These are phyloP conservation scores for Allium sativum DNA, from an alignment of 106 monocot genomes.

Conservation along the genomic window DNA sequence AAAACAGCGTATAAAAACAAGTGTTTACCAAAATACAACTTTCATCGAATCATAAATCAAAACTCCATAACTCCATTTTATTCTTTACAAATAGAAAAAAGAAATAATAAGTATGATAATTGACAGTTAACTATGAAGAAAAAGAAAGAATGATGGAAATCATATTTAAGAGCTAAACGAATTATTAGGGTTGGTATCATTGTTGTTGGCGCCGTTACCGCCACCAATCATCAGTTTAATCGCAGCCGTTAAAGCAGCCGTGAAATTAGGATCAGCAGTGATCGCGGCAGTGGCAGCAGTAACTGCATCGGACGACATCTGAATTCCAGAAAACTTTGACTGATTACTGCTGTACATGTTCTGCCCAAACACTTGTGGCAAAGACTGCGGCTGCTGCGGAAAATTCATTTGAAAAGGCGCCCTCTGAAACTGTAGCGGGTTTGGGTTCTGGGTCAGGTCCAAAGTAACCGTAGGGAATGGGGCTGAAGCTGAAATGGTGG, in stretches of 20 bases:
- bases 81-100: no score
- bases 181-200: neutral
- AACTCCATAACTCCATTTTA: no score
- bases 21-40: no score
- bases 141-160: neutral
- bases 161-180: no score
- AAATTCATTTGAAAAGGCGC: conserved; percentile 7
- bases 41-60: no score
- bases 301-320: conserved; percentile 34
- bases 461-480: conserved; percentile 92
- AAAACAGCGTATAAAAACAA: no score
- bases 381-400: conserved; percentile 9
- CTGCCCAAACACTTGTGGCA: conserved; percentile 4
- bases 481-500: conserved; percentile 82
- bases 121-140: neutral
- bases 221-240: conserved; percentile 17
- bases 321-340: conserved; percentile 66
- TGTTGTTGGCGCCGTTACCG: neutral
- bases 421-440: conserved; percentile 30
- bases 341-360: conserved; percentile 27
- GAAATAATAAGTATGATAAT: neutral
- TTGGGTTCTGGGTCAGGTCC: conserved; percentile 55
- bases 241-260: conserved; percentile 11
- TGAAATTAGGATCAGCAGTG: conserved; percentile 17
- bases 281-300: conserved; percentile 16